phyloP scores from a whole-genome alignment of 768 basidiomycete genomes.

The Trametes sanguinea region DNA sequence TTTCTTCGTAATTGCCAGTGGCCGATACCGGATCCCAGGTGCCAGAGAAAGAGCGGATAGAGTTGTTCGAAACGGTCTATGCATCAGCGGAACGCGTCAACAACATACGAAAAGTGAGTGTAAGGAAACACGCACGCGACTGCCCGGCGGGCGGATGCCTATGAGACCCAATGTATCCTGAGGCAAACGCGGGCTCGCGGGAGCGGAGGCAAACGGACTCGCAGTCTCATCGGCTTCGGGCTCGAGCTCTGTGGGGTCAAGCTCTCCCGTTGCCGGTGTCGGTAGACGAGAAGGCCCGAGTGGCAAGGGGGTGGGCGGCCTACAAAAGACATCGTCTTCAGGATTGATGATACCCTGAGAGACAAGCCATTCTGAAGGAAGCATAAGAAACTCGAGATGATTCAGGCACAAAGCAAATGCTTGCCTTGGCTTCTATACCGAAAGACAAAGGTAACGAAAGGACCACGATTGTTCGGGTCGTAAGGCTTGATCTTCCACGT shows the following conservation, averaged over 20 bases:
- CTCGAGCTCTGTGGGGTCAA: neutral
- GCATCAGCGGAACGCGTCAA: neutral
- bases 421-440: constrained; percentile 60
- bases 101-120: too few species aligned
- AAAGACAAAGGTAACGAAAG: constrained; percentile 70
- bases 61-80: constrained; percentile 4
- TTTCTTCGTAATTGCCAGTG: constrained; percentile 2
- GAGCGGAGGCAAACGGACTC: neutral
- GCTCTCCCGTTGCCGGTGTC: neutral
- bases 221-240: neutral
- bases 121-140: constrained; percentile 4
- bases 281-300: neutral
- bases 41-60: constrained; percentile 18
- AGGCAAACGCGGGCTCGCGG: neutral
- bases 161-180: neutral
- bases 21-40: constrained; percentile 16
- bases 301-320: neutral
- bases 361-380: constrained; percentile 26
- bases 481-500: constrained; percentile 60
- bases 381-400: neutral
- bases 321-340: neutral
- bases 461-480: constrained; percentile 40
- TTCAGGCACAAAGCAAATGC: neutral
- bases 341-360: constrained; percentile 27
- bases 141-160: constrained; percentile 3